Conservation (phyloP, 2,329 filamentous ascomycete genomes). For the Aspergillus amoenus region DNA sequence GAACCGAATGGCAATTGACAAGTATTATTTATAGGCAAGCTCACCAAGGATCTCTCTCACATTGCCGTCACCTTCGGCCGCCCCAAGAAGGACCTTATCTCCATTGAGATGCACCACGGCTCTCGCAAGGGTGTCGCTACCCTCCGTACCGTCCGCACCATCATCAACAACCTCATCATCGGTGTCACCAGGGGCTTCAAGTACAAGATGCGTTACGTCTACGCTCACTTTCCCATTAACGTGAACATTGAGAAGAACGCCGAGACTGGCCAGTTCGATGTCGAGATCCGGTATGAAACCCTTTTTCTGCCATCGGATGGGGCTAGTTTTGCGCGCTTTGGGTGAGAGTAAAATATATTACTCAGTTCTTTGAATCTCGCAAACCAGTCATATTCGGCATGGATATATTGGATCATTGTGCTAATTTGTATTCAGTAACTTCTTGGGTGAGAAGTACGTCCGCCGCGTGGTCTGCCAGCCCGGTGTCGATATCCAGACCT, state of each 20-base stretch:
- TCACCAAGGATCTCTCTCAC: conserved; percentile 94
- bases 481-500: conserved; percentile 87
- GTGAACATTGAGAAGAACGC: conserved; percentile 97
- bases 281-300: conserved; percentile 87
- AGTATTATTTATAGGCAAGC: conserved; percentile 65
- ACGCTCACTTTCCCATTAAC: conserved; percentile 99
- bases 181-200: conserved; percentile 99
- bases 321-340: not conserved
- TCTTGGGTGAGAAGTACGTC: conserved; percentile 99
- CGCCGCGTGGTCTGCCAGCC: conserved; percentile 84
- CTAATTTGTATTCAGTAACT: conserved; percentile 67
- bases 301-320: not conserved
- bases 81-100: conserved; percentile 81
- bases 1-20: conserved; percentile 10
- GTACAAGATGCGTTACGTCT: conserved; percentile 99
- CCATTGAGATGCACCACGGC: conserved; percentile 98
- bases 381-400: not conserved
- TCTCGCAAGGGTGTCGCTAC: conserved; percentile 96
- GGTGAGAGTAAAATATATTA: not conserved
- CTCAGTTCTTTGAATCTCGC: not conserved
- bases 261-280: conserved; percentile 82
- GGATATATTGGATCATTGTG: not conserved
- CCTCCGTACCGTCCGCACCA: conserved; percentile 93
- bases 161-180: conserved; percentile 98
- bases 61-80: conserved; percentile 93